These are phyloP conservation scores for Luffa aegyptiaca DNA, from an alignment of 306 rosid species.

Conservation along the genomic window DNA sequence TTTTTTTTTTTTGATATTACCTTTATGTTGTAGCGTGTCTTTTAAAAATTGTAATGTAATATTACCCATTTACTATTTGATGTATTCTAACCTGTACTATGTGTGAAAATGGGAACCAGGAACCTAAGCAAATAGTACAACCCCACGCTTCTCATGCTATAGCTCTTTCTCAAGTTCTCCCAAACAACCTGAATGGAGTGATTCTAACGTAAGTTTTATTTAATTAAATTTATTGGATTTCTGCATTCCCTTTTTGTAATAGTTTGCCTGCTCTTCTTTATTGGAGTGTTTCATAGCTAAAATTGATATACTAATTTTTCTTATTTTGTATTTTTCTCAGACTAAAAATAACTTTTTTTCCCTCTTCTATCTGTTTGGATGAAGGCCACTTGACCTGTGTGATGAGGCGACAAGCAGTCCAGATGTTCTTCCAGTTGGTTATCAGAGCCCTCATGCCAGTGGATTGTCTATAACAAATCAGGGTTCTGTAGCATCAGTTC, in stretches of 20 bases:
- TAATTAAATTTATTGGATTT: background rate
- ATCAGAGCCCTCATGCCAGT: constrained; percentile 67
- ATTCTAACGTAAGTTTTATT: constrained; percentile 64
- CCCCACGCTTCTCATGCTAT: constrained; percentile 63
- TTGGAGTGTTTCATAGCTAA: background rate
- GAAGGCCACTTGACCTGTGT: constrained; percentile 96
- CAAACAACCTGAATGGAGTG: constrained; percentile 65
- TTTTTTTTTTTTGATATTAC: background rate
- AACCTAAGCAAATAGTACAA: constrained; percentile 45
- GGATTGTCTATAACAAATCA: constrained; percentile 65
- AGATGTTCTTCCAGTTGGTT: constrained; percentile 49
- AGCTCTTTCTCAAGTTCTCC: constrained; percentile 59
- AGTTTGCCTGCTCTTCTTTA: background rate
- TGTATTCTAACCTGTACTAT: constrained; percentile 14
- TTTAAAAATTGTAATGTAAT: background rate
- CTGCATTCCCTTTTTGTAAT: background rate
- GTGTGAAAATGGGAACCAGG: constrained; percentile 59
- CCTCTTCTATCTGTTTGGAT: constrained; percentile 25
- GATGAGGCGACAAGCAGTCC: constrained; percentile 57
- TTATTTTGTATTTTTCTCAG: background rate
- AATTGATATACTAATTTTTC: background rate
- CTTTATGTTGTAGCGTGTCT: background rate
- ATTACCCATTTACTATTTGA: background rate
- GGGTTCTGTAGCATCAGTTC: constrained; percentile 43
- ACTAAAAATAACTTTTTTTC: constrained; percentile 1